Percentiles rank a stretch among this genome's conserved stretches.
Conservation (phyloP, 1,139 yeast species). For the Lodderomyces parapsilosis region DNA sequence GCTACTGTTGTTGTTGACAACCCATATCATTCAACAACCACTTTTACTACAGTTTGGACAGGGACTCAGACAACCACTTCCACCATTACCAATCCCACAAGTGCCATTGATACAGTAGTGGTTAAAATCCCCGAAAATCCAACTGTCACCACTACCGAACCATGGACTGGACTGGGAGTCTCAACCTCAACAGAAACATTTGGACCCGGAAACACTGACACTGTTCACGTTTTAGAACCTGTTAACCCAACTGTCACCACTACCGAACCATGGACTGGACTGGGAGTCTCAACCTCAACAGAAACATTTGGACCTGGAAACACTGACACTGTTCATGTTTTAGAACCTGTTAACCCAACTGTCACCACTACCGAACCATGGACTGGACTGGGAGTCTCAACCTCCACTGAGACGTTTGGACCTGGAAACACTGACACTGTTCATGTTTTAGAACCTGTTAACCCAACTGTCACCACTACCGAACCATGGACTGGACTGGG, state of each 20-base stretch:
- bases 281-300: constrained; percentile 9
- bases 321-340: constrained; percentile 19
- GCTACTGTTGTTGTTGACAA: constrained; percentile 19
- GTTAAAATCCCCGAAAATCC: constrained; percentile 19
- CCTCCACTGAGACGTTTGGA: constrained; percentile 10
- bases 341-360: constrained; percentile 10
- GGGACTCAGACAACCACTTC: constrained; percentile 13
- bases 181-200: constrained; percentile 13
- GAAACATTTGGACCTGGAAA: constrained; percentile 11
- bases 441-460: constrained; percentile 12
- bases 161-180: constrained; percentile 16
- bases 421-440: constrained; percentile 13
- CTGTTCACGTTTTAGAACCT: constrained; percentile 21
- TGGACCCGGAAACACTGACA: constrained; percentile 14
- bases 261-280: constrained; percentile 11
- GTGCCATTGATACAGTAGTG: constrained; percentile 18
- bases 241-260: constrained; percentile 13
- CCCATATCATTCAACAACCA: constrained; percentile 15
- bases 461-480: constrained; percentile 6
- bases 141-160: constrained; percentile 14
- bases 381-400: not conserved
- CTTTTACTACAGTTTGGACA: constrained; percentile 14
- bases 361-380: constrained; percentile 3
- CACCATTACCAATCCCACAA: constrained; percentile 12
- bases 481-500: constrained; percentile 3